Evolutionary conservation across 148 eudicot genomes (phyloP), one percentile per base, ranked within the genome.

Genomic region (Rhododendron kiyosumense): DNA sequence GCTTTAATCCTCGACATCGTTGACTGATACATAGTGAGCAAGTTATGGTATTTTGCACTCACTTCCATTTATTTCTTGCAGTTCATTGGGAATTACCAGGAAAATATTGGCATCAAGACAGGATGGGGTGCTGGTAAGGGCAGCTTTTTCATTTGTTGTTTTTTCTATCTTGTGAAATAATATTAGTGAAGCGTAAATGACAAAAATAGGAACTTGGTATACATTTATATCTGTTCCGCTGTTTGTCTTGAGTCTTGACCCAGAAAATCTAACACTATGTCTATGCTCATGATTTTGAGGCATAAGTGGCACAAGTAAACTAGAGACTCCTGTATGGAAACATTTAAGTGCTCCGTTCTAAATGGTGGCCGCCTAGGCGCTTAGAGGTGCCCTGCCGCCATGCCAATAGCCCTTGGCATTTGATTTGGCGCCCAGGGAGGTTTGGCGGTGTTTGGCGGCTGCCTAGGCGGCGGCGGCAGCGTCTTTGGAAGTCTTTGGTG

Each of bases 71-170:
- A 49, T 79, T 54, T 82, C 15, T 85, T 90, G 87, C 93, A 94
- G 98, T 94, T 93, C 89, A 89, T 94, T 89, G 98, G 97, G 83
- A 94, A 94, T 84, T 94, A 91, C 86, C 97, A 94, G 89, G 97
- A 96, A 89, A 89, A 92, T 15, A 84, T 86, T 90, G 98, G 97
- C 86, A 76, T 89, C 85, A 94, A 81, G 92, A 93, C 95, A 81
- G 98, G 97, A 18, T 96, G 98, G 98, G 98, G 98, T 84, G 90
- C 97, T 84, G 97, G 98, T 96, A 90, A 92, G 90, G 86, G 41
- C 67, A 36, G 36, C 0, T 41, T 32, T 49, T 81, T 78, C 45
- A 3, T 18, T 84, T 52, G 9, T 63, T 3, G 7, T 49, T 73
- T 54, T 57, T 36, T 43, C 26, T 51, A 51, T 20, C 34, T 5